A percentile compares a stretch with the other conserved stretches of the same genome.
These are phyloP conservation scores for Syzygium syzygioides DNA, from an alignment of 441 rosid species.

Conservation along the genomic window DNA sequence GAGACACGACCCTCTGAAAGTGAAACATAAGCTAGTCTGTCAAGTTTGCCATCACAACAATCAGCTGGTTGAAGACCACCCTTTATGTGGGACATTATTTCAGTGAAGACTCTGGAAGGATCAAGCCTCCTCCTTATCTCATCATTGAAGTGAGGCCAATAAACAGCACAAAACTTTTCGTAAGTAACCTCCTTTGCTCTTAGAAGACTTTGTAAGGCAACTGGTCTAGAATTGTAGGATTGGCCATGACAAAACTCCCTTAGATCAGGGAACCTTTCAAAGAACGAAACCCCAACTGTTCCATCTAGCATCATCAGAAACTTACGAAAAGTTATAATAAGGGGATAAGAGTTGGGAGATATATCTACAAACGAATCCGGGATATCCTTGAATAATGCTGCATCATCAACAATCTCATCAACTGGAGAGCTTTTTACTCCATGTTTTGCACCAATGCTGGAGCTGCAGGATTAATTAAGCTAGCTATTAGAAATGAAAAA, in stretches of 20 bases:
- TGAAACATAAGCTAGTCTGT: neutral
- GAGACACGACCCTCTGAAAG: neutral
- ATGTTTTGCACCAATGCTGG: neutral
- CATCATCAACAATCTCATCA: neutral
- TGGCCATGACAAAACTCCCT: neutral
- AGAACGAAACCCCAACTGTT: conserved; percentile 40
- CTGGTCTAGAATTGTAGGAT: neutral
- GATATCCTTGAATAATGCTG: neutral
- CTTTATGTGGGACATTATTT: neutral
- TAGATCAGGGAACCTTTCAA: conserved; percentile 16
- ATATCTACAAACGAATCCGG: neutral
- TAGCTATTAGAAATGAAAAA: neutral
- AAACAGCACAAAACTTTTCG: neutral
- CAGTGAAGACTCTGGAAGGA: neutral
- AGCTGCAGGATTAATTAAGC: conserved; percentile 1
- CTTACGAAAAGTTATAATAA: conserved; percentile 6
- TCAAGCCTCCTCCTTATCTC: neutral
- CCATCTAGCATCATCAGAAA: conserved; percentile 62
- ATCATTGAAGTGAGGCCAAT: neutral
- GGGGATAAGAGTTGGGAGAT: neutral
- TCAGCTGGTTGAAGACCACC: neutral
- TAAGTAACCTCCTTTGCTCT: neutral
- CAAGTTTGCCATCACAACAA: neutral
- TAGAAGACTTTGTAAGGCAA: neutral
- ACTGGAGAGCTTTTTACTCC: neutral